A percentile compares a stretch with the other conserved stretches of the same genome.
Conservation (phyloP, 2,329 filamentous ascomycete genomes). For the Neonectria hederae region DNA sequence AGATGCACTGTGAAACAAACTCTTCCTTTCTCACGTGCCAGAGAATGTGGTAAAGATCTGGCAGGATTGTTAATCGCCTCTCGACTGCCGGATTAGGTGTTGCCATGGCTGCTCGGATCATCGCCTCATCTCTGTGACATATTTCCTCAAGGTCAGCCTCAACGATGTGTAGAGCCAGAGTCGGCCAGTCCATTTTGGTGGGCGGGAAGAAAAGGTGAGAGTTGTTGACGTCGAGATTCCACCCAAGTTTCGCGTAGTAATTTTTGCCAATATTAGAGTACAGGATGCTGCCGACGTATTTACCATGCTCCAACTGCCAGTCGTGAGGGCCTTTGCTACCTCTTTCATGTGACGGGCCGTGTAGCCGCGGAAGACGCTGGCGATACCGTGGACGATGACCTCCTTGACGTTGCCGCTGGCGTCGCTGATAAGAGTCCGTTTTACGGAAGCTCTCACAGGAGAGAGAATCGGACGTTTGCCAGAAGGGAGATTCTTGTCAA, state of each 20-base stretch:
- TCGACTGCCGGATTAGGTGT: background rate
- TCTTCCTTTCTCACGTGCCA: background rate
- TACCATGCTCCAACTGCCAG: background rate
- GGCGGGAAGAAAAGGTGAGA: background rate
- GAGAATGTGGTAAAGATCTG: background rate
- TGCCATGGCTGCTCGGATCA: background rate
- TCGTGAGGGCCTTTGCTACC: background rate
- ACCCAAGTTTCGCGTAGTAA: background rate
- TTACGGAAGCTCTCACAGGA: background rate
- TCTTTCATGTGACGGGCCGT: background rate
- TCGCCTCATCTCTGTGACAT: background rate
- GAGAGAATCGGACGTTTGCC: background rate
- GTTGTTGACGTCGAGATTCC: background rate
- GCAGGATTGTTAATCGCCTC: conserved; percentile 8
- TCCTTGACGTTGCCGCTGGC: background rate
- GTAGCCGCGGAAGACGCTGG: background rate
- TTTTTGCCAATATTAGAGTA: background rate
- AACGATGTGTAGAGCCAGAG: background rate
- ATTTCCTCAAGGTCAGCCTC: background rate
- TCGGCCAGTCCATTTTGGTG: background rate
- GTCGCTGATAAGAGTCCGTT: background rate
- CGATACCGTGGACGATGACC: background rate
- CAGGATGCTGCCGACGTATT: background rate
- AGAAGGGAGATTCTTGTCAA: background rate
- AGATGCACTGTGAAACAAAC: background rate